Percentiles rank a stretch among this genome's conserved stretches.
Conservation (phyloP, 805 yeast genomes). For the Zygosaccharomyces bailii region DNA sequence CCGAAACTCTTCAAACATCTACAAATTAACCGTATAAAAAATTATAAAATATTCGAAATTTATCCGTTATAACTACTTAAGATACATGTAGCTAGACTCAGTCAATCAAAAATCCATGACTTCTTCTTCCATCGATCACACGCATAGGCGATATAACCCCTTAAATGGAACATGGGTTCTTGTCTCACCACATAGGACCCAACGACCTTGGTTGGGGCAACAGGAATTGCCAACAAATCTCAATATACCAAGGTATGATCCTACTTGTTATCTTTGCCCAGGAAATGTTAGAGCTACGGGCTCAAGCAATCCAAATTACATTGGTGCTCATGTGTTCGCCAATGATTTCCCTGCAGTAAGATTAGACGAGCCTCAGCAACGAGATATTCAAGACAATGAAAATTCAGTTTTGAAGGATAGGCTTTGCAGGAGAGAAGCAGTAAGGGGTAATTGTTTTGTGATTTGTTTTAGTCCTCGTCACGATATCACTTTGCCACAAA, state of each 20-base stretch:
- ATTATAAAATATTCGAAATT: too few relatives aligned
- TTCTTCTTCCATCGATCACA: slow-evolving; percentile 46
- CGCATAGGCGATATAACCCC: slow-evolving; percentile 70
- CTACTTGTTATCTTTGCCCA: slow-evolving; percentile 69
- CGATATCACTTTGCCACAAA: slow-evolving; percentile 60
- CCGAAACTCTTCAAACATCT: not conserved
- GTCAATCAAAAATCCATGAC: not conserved
- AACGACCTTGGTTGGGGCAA: slow-evolving; percentile 80
- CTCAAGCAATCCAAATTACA: slow-evolving; percentile 53
- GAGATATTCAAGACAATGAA: slow-evolving; percentile 16
- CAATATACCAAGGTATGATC: slow-evolving; percentile 53
- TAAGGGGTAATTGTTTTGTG: slow-evolving; percentile 65
- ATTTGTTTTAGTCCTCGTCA: slow-evolving; percentile 73
- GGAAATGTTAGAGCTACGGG: slow-evolving; percentile 66
- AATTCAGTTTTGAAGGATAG: slow-evolving; percentile 36
- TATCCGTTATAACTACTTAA: too few relatives aligned
- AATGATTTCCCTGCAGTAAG: slow-evolving; percentile 73
- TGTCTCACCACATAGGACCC: slow-evolving; percentile 73
- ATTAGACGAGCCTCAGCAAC: slow-evolving; percentile 49
- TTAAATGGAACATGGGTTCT: slow-evolving; percentile 64
- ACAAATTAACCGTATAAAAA: not conserved
- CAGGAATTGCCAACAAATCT: slow-evolving; percentile 48
- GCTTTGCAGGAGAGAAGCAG: slow-evolving; percentile 54
- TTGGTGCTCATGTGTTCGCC: slow-evolving; percentile 54
- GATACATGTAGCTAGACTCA: too few relatives aligned